A percentile compares a stretch with the other conserved stretches of the same genome.
phyloP scores from a whole-genome alignment of 371 early-diverging fungal species.

The Apophysomyces elegans region DNA sequence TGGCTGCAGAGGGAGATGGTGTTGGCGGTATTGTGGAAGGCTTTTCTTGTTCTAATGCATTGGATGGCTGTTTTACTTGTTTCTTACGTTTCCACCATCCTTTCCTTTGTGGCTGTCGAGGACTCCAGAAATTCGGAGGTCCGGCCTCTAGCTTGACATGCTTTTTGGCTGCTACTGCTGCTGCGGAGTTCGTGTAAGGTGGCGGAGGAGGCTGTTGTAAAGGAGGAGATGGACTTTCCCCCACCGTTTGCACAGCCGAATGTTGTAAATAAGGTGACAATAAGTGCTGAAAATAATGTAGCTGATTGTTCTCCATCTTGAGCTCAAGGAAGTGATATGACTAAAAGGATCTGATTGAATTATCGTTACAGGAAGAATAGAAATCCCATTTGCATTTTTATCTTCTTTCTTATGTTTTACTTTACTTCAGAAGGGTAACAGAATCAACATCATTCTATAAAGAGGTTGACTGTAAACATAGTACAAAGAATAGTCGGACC shows the following conservation, averaged over 20 bases:
- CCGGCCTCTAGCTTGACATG: background rate
- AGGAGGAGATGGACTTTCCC: background rate
- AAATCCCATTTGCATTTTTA: background rate
- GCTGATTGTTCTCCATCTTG: conserved; percentile 4
- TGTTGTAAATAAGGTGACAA: conserved; percentile 9
- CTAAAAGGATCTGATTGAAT: too few relatives aligned
- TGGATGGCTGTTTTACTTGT: background rate
- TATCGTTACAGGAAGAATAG: too few relatives aligned
- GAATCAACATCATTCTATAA: background rate
- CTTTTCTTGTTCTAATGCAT: background rate
- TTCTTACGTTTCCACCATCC: conserved; percentile 7
- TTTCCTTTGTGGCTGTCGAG: background rate
- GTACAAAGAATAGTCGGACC: background rate
- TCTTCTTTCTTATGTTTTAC: background rate
- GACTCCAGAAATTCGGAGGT: background rate
- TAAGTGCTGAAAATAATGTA: background rate
- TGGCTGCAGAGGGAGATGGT: background rate
- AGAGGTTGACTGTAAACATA: background rate
- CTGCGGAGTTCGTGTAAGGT: background rate
- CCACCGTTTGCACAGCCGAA: background rate
- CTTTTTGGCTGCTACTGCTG: background rate
- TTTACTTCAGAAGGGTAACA: background rate
- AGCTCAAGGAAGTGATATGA: too few relatives aligned
- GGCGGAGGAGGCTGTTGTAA: background rate
- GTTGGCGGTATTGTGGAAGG: too few relatives aligned